These are phyloP conservation scores for Verbascum thapsus DNA, from an alignment of 257 asterid species.

Conservation along the genomic window DNA sequence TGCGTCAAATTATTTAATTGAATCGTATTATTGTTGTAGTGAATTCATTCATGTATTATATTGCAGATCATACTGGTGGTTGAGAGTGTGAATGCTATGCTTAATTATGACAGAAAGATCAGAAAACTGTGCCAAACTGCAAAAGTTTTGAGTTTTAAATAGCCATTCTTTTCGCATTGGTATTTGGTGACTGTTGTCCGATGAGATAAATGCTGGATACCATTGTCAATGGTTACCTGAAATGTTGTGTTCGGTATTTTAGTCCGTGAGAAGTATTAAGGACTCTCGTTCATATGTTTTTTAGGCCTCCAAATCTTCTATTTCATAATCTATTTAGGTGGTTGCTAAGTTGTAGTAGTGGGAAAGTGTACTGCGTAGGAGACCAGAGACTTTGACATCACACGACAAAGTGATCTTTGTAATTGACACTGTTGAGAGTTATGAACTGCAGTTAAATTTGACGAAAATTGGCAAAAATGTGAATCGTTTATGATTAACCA, in stretches of 20 bases:
- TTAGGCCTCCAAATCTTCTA: background rate
- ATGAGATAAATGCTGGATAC: conserved; percentile 22
- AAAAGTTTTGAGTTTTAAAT: conserved; percentile 34
- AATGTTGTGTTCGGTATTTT: too few relatives aligned
- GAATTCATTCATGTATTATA: conserved; percentile 12
- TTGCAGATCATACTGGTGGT: conserved; percentile 80
- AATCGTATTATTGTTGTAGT: background rate
- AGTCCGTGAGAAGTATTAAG: too few relatives aligned
- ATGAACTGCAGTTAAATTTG: too few relatives aligned
- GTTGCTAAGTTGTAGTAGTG: conserved; percentile 11
- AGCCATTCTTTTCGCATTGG: conserved; percentile 6
- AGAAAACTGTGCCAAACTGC: conserved; percentile 48
- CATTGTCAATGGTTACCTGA: background rate
- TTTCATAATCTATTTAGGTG: background rate
- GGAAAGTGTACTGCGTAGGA: conserved; percentile 2
- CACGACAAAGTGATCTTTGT: background rate
- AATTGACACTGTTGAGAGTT: background rate
- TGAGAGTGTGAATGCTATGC: conserved; percentile 88
- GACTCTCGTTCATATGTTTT: too few relatives aligned
- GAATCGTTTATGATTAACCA: too few relatives aligned
- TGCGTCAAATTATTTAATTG: conserved; percentile 5
- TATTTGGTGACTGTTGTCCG: background rate
- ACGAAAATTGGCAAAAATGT: too few relatives aligned
- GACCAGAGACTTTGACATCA: conserved; percentile 5
- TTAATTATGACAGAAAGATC: conserved; percentile 76